A percentile compares a stretch with the other conserved stretches of the same genome.
These are phyloP conservation scores for Phytophthora pinifolia DNA, from an alignment of 352 stramenopile species.

Conservation along the genomic window DNA sequence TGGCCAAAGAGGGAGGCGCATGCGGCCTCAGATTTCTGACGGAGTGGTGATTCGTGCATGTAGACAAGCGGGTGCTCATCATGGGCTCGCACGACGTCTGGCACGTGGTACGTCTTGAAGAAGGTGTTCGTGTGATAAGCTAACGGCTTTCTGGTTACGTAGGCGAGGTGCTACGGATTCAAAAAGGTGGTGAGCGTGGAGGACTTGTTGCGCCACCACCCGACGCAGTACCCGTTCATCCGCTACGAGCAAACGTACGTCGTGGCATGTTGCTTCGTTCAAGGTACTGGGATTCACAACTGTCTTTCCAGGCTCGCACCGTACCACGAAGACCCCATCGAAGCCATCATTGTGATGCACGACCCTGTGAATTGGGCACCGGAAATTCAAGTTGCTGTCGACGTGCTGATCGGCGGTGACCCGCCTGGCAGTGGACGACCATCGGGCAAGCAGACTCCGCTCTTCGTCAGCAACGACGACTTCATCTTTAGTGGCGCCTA, in stretches of 20 bases:
- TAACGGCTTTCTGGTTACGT: neutral
- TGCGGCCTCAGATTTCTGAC: neutral
- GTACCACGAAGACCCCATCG: conserved; percentile 70
- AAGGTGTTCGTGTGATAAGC: neutral
- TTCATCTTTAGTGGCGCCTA: conserved; percentile 88
- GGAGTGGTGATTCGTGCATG: neutral
- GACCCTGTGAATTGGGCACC: conserved; percentile 89
- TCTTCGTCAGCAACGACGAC: conserved; percentile 88
- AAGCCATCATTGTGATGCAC: conserved; percentile 90
- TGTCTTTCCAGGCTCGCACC: conserved; percentile 37
- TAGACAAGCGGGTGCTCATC: conserved; percentile 84
- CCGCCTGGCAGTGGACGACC: conserved; percentile 58
- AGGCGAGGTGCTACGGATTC: conserved; percentile 80
- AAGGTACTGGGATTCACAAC: neutral
- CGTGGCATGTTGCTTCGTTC: neutral
- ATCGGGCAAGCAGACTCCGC: conserved; percentile 62
- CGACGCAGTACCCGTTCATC: conserved; percentile 81
- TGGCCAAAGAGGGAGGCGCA: neutral
- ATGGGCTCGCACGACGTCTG: conserved; percentile 85
- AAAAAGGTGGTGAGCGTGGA: conserved; percentile 77
- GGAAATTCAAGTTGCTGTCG: conserved; percentile 87
- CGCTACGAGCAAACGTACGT: conserved; percentile 65
- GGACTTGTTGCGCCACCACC: conserved; percentile 68
- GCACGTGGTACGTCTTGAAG: conserved; percentile 50
- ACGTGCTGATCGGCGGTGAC: conserved; percentile 86